A percentile compares a stretch with the other conserved stretches of the same genome.
Evolutionary conservation across 139 green algal genomes (phyloP).

Genomic region (Gonium pectorale): DNA sequence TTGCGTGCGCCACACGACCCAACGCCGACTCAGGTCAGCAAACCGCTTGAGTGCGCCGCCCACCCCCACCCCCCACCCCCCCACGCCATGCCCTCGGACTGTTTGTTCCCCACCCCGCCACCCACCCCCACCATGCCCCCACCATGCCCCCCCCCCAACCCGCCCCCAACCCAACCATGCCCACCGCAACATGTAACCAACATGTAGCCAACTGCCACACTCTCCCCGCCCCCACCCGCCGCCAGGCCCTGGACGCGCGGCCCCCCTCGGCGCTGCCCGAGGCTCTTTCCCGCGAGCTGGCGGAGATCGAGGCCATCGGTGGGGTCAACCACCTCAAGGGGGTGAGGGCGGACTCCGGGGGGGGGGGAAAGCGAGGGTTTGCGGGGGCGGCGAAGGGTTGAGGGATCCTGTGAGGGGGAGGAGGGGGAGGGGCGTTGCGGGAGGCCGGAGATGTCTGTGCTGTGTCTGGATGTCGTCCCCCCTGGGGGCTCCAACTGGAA

Average conservation of each 20-base stretch:
- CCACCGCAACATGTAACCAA: too few relatives aligned
- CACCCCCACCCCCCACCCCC: background rate
- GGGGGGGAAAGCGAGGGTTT: too few relatives aligned
- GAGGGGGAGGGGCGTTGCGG: background rate
- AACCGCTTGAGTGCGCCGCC: too few relatives aligned
- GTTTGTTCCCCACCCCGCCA: background rate
- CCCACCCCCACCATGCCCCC: background rate
- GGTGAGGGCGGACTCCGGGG: conserved; percentile 36
- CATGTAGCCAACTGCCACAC: too few relatives aligned
- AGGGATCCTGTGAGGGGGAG: background rate
- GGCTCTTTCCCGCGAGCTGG: conserved; percentile 80
- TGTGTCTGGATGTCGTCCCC: background rate
- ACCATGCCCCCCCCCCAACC: too few relatives aligned
- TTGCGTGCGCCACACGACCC: too few relatives aligned
- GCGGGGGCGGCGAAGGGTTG: too few relatives aligned
- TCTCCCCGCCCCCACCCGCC: background rate
- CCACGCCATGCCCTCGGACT: background rate
- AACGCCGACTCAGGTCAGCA: too few relatives aligned
- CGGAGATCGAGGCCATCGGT: conserved; percentile 79
- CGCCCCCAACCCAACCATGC: too few relatives aligned
- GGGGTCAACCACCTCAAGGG: conserved; percentile 79
- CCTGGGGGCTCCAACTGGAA: background rate
- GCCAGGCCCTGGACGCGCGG: conserved; percentile 33
- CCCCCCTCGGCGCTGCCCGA: conserved; percentile 76
- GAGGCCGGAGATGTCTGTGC: background rate